Conservation (phyloP, 208 protist genomes). For the Leishmania aethiopica region DNA sequence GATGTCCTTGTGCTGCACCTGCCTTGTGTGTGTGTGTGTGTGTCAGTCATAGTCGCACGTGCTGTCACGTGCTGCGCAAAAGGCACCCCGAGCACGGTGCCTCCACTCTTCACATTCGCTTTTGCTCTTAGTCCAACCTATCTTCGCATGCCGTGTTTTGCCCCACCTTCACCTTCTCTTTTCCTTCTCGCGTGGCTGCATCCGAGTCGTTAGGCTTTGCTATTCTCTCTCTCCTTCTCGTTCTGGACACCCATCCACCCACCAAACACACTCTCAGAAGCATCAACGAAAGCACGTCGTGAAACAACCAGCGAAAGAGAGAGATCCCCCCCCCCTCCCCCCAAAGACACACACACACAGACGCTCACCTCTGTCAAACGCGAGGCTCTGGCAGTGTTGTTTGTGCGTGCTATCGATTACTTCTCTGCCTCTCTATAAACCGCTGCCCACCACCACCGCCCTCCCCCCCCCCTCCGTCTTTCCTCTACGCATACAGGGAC, state of each 20-base stretch:
- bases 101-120: background rate
- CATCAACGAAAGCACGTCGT: background rate
- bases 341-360: no score
- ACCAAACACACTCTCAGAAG: background rate
- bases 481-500: background rate
- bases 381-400: background rate
- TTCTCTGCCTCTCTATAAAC: no score
- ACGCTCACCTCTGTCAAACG: background rate
- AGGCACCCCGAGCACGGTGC: background rate
- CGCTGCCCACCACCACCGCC: no score
- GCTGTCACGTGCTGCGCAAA: background rate
- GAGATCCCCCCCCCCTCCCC: background rate
- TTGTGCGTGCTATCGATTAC: background rate
- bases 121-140: background rate
- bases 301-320: background rate
- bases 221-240: background rate
- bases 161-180: no score
- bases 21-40: background rate
- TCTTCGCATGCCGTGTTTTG: no score
- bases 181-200: background rate
- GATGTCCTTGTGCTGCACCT: background rate
- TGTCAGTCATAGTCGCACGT: background rate
- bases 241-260: background rate
- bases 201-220: background rate
- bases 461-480: background rate